Evolutionary conservation across 2,329 filamentous ascomycete species (phyloP), one percentile per base, ranked within the genome.

Genomic region (Cadophora luteo-olivacea): DNA sequence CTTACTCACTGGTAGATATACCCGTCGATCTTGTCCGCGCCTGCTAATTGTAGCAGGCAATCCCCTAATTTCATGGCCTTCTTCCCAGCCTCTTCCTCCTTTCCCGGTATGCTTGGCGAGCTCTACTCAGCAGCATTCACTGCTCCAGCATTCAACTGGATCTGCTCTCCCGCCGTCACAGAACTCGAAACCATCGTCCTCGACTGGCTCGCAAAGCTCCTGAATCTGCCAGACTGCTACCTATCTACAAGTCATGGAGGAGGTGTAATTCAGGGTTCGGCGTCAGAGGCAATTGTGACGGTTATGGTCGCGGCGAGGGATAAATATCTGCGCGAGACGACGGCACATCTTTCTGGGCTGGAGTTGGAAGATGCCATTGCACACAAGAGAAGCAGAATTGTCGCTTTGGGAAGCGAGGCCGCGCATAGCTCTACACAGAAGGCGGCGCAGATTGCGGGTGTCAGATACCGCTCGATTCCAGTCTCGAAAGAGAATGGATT

Each of bases 61-160:
- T 93, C 90, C 2, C 95, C 93, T 19, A 94, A 95, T 77, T 98
- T 97, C 85, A 93, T 97, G 88, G 95, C 95, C 55, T 98, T 97
- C 84, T 98, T 96, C 81, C 92, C 95, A 0, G 93, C 93, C 61
- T 89, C 88, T 29, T 89, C 90, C 64, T 92, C 91, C 45, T 97
- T 91, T 78, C 94, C 95, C 0, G 88, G 90, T 33, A 95, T 97
- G 79, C 86, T 98, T 12, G 95, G 93, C 24, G 95, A 98, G 81
- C 89, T 98, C 83, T 98, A 97, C 84, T 93, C 89, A 54, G 90
- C 92, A 5, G 91, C 93, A 7, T 94, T 97, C 81, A 96, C 90
- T 14, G 92, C 92, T 19, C 93, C 95, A 0, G 93, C 93, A 49
- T 98, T 98, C 85, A 98, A 98, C 81, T 98, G 95, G 95, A 89